phyloP scores from a whole-genome alignment of 2,329 filamentous ascomycete species.

The Neofusicoccum sp. region DNA sequence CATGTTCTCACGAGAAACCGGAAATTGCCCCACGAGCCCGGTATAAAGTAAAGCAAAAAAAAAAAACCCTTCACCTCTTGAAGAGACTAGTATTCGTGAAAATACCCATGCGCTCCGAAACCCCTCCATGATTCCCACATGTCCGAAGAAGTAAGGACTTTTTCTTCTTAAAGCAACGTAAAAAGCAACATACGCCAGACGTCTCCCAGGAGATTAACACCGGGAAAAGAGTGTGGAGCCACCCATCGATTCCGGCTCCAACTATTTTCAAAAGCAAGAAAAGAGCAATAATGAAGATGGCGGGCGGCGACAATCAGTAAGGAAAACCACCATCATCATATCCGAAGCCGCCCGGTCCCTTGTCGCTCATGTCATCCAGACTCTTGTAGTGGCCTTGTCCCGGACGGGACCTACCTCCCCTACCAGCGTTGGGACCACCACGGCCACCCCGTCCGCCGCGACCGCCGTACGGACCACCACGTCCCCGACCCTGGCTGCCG shows the following conservation, averaged over 20 bases:
- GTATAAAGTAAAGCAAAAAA: too few species aligned
- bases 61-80: not conserved
- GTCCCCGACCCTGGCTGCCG: conserved; percentile 32
- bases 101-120: not conserved
- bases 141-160: too few species aligned
- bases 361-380: conserved; percentile 40
- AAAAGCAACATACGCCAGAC: too few species aligned
- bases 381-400: conserved; percentile 38
- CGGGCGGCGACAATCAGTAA: not conserved
- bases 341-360: not conserved
- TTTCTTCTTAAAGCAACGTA: too few species aligned
- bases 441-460: conserved; percentile 41
- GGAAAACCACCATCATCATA: conserved; percentile 12
- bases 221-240: too few species aligned
- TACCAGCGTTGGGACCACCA: conserved; percentile 23
- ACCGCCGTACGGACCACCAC: conserved; percentile 33
- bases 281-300: too few species aligned
- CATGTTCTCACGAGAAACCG: too few species aligned
- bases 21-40: too few species aligned
- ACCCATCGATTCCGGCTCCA: too few species aligned
- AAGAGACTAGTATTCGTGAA: not conserved
- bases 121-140: not conserved
- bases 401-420: conserved; percentile 25
- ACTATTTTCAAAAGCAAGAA: too few species aligned
- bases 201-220: too few species aligned